Percentiles rank a stretch among this genome's conserved stretches.
phyloP scores from a whole-genome alignment of 2,329 filamentous ascomycete species.

The Arachnomyces sp. region DNA sequence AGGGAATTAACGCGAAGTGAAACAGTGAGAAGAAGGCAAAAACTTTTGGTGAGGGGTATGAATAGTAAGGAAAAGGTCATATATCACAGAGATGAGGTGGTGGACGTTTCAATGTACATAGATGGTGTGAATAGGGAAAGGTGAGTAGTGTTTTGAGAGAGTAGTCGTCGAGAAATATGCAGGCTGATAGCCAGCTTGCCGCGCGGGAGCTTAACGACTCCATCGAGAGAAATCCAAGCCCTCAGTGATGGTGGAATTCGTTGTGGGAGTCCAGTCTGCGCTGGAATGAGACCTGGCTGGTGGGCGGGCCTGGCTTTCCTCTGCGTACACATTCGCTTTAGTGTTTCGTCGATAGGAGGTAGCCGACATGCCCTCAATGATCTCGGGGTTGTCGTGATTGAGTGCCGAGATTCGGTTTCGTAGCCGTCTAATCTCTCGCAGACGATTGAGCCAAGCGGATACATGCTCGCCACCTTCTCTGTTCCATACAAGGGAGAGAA shows the following conservation, averaged over 20 bases:
- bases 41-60: slow-evolving; percentile 1
- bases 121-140: not conserved
- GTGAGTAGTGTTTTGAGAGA: not conserved
- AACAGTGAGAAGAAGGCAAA: not conserved
- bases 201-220: slow-evolving; percentile 22
- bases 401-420: slow-evolving; percentile 48
- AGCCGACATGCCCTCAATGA: slow-evolving; percentile 24
- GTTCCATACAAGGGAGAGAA: slow-evolving; percentile 88
- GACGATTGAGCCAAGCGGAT: slow-evolving; percentile 79
- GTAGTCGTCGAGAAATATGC: not conserved
- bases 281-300: slow-evolving; percentile 26
- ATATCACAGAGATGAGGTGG: not conserved
- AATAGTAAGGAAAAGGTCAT: not conserved
- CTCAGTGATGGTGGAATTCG: slow-evolving; percentile 30
- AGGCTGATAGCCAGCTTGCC: not conserved
- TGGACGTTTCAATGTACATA: not conserved
- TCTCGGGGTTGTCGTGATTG: slow-evolving; percentile 22
- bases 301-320: slow-evolving; percentile 26
- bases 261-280: slow-evolving; percentile 30
- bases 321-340: slow-evolving; percentile 28
- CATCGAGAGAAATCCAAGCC: slow-evolving; percentile 37
- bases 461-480: slow-evolving; percentile 66
- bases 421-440: slow-evolving; percentile 75
- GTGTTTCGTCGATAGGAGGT: slow-evolving; percentile 27
- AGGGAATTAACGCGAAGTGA: too few species aligned